These are phyloP conservation scores for Baorangia bicolor DNA, from an alignment of 768 basidiomycete species.

Conservation along the genomic window DNA sequence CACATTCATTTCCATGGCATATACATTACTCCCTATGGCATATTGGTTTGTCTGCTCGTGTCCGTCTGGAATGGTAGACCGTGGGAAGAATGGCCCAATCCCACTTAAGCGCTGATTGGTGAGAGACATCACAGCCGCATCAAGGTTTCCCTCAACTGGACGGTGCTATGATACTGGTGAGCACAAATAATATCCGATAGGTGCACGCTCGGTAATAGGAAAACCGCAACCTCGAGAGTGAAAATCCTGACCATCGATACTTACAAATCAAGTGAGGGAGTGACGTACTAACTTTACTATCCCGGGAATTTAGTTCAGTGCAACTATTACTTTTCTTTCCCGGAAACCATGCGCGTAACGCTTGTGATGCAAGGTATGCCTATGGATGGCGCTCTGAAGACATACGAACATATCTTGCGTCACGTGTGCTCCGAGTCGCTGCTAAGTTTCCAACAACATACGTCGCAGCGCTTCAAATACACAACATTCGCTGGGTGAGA, in stretches of 20 bases:
- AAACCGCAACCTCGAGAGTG: too few species aligned
- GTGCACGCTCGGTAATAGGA: too few species aligned
- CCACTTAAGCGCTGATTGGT: not conserved
- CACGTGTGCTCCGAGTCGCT: too few species aligned
- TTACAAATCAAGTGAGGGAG: not conserved
- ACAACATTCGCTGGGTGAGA: not conserved
- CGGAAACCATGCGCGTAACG: too few species aligned
- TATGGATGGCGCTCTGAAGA: too few species aligned
- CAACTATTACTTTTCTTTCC: too few species aligned
- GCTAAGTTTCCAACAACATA: too few species aligned
- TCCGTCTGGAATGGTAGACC: not conserved
- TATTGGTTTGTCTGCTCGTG: not conserved
- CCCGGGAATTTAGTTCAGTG: too few species aligned
- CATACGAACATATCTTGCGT: not conserved
- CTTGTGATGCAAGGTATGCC: too few species aligned
- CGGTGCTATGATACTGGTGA: not conserved
- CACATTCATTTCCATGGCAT: not conserved
- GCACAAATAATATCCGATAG: not conserved
- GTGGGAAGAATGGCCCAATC: not conserved
- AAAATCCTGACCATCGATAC: not conserved
- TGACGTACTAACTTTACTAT: too few species aligned
- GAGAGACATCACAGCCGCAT: not conserved
- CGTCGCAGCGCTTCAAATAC: not conserved
- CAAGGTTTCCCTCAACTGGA: not conserved
- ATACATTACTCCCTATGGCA: not conserved